Base-by-base conservation (phyloP, 75 land plant species). In the Chamaecyparis obtusa region DNA sequence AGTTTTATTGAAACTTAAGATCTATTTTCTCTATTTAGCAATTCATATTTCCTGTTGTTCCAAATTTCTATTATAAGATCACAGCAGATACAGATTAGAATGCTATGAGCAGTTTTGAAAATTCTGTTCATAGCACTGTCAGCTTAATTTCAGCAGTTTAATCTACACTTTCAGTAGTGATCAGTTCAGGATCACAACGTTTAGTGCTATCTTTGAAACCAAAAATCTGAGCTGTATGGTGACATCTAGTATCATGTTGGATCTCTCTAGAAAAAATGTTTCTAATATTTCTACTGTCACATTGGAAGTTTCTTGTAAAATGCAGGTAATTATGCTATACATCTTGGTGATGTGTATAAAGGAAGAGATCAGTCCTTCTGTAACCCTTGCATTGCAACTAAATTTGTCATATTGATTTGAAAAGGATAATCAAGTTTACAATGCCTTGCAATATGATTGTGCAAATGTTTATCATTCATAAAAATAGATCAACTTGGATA, bases 401-500 rank as follows among this genome's bases (percentile, higher is more conserved):
- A 33, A 13, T 36, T 79, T 21, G 54, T 14, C 55, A 51, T 51
- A 51, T 14, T 51, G 55, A 51, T 51, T 51, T 51, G 55, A 51
- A 51, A 10, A 10, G 44, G 83, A 80, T 8, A 21, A 1, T 43
- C 30, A 80, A 37, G 33, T 21, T 43, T 43, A 2, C n/a, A 80
- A 17, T 80, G 44, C 17, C 21, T 15, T 17, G 36, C 36, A 33
- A 4, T 16, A 37, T 76, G 79, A 76, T 41, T 36, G 3, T 16
- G 43, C 21, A 5, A 35, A 64, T 7, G 69, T 64, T 24, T 21
- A 6, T 64, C 19, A 30, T 36, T 76, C 21, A 37, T 24, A 43
- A 27, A 80, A 43, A 80, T 80, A 9, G n/a, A 43, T 80, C n/a
- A 9, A 24, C 48, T 80, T 80, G 83, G 83, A 80, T 43, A 80